Evolutionary conservation across 2,329 filamentous ascomycete genomes (phyloP).

Genomic region (Torrubiella hemipterigena): DNA sequence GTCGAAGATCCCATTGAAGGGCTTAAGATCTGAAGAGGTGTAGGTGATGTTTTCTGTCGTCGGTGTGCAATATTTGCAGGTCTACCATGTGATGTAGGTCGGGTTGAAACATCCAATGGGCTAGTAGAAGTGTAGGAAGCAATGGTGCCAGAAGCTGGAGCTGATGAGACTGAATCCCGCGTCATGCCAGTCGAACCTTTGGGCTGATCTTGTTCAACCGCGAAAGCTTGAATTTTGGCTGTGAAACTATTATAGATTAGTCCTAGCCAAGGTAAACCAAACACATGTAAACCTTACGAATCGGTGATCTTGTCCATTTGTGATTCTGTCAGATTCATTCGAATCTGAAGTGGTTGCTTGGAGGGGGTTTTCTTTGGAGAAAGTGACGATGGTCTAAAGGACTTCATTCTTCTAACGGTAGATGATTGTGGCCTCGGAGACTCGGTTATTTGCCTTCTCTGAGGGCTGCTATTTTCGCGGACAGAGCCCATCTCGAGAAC

Average conservation of each 20-base stretch:
- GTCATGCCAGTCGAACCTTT: too few relatives aligned
- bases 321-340: conserved; percentile 34
- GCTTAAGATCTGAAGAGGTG: conserved; percentile 2
- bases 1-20: background rate
- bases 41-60: conserved; percentile 10
- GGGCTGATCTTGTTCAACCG: too few relatives aligned
- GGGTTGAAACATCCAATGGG: too few relatives aligned
- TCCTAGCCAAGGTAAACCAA: background rate
- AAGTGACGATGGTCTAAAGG: conserved; percentile 5
- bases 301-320: conserved; percentile 36
- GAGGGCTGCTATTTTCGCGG: too few relatives aligned
- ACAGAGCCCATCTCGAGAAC: too few relatives aligned
- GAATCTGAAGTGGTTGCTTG: conserved; percentile 29
- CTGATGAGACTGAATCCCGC: too few relatives aligned
- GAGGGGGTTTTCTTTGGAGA: conserved; percentile 21
- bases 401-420: too few relatives aligned
- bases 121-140: too few relatives aligned
- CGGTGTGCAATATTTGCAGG: conserved; percentile 16
- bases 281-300: conserved; percentile 21
- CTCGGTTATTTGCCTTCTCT: too few relatives aligned
- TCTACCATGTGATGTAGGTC: conserved; percentile 1
- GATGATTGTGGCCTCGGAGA: too few relatives aligned
- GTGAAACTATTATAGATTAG: conserved; percentile 7
- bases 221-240: too few relatives aligned
- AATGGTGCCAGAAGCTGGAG: too few relatives aligned